Base-by-base conservation (phyloP, 768 basidiomycete genomes). In the Gloeophyllum trabeum region DNA sequence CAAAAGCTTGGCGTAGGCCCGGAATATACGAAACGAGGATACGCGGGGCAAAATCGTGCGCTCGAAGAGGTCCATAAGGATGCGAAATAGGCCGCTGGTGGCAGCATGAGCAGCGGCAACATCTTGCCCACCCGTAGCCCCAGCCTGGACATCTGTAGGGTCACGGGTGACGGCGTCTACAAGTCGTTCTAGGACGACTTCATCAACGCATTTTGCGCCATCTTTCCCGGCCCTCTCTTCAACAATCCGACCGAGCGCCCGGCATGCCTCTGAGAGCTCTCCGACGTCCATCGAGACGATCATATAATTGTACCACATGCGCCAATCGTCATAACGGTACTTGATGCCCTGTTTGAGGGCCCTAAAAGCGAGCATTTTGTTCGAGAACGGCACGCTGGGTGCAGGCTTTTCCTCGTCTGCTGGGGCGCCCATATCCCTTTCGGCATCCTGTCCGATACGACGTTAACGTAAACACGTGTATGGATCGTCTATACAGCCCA, bases 261-360 rank as follows among this genome's bases (percentile, higher is more conserved):
- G 80, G 45, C 78, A 81, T 1, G 90, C 81, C 55, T 99, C 94
- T 1, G 76, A 69, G 39, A 97, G 70, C 56, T 98, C 92, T 5
- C 93, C 94, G 16, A 97, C 85, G 50, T 97, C 91, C 60, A 96
- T 69, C 3, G 88, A 73, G 21, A 98, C 81, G 54, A 96, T 68
- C 82, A 89, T 92, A 67, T 92, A 98, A 66, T 99, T 99, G 46
- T 73, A 71, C 96, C 96, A 99, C 86, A 99, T 93, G 16, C 90
- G 76, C 93, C 94, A 98, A 54, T 91, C 93, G 21, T 88, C 81
- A 57, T 90, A 86, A 39, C 76, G 75, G 59, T 73, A 76, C 51
- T 79, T 81, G 46, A 98, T 71, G 1, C 96, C 93, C 46, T 89
- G 86, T 49, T 85, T 82, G 21, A 99, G 80, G 2, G 96, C 94